A percentile compares a stretch with the other conserved stretches of the same genome.
These are phyloP conservation scores for Lodderomyces elongisporus DNA, from an alignment of 1,139 yeast species.

Conservation along the genomic window DNA sequence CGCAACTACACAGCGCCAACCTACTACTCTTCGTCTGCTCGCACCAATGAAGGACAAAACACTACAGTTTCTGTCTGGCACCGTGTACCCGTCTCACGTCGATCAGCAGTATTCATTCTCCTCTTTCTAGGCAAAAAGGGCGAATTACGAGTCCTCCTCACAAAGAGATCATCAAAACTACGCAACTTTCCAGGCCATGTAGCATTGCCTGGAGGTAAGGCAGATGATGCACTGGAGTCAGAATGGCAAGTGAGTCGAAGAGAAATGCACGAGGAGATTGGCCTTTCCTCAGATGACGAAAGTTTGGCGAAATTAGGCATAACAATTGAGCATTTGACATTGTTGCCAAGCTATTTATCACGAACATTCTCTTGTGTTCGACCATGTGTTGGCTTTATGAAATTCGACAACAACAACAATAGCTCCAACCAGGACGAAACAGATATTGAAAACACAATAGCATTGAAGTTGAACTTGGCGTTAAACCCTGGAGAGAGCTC, in stretches of 20 bases:
- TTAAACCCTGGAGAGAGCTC: constrained; percentile 73
- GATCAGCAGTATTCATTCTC: constrained; percentile 73
- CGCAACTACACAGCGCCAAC: constrained; percentile 19
- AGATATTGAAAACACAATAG: constrained; percentile 17
- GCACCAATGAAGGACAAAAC: too few species aligned
- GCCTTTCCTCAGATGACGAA: constrained; percentile 51
- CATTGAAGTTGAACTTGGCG: constrained; percentile 31
- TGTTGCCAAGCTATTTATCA: constrained; percentile 71
- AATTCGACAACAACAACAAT: constrained; percentile 8
- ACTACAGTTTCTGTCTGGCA: constrained; percentile 56
- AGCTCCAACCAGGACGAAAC: constrained; percentile 8
- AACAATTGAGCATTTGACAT: constrained; percentile 50
- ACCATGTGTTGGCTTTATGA: constrained; percentile 72
- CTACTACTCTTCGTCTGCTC: constrained; percentile 28
- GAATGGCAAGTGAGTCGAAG: constrained; percentile 73
- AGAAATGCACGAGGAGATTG: constrained; percentile 85
- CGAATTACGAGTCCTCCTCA: constrained; percentile 69
- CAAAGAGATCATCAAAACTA: constrained; percentile 67
- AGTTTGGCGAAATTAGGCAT: constrained; percentile 43
- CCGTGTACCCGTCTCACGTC: constrained; percentile 50
- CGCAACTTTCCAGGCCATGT: constrained; percentile 82
- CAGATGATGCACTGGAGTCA: constrained; percentile 59
- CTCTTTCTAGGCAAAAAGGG: constrained; percentile 68
- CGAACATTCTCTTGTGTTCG: constrained; percentile 77
- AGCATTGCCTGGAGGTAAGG: constrained; percentile 86